Evolutionary conservation across 352 stramenopile genomes (phyloP).

Genomic region (Phytophthora hibernalis): DNA sequence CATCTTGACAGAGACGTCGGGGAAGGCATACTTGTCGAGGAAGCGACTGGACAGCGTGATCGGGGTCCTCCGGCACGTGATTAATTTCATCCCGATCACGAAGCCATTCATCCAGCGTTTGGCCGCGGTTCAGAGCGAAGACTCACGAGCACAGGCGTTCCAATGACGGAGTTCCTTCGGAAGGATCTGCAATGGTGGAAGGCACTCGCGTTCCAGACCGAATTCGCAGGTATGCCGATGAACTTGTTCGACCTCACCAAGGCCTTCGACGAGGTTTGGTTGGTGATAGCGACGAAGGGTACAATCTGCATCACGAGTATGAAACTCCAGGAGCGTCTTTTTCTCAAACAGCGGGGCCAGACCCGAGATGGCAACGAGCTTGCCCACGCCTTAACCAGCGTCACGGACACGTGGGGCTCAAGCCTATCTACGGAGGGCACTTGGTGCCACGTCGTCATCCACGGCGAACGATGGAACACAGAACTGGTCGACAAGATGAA

Average conservation of each 20-base stretch:
- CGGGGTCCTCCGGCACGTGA: slow-evolving; percentile 5
- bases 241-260: background rate
- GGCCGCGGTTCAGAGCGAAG: background rate
- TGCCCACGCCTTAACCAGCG: background rate
- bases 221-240: slow-evolving; percentile 11
- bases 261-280: background rate
- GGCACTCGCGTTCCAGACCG: slow-evolving; percentile 4
- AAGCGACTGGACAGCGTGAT: slow-evolving; percentile 3
- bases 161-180: slow-evolving; percentile 10
- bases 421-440: background rate
- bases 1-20: background rate
- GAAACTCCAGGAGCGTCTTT: background rate
- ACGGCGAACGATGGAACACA: slow-evolving; percentile 3
- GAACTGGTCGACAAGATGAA: slow-evolving; percentile 5
- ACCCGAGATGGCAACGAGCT: background rate
- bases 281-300: background rate
- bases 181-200: slow-evolving; percentile 10
- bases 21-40: background rate
- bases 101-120: slow-evolving; percentile 20
- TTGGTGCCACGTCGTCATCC: slow-evolving; percentile 8
- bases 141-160: background rate
- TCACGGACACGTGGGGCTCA: background rate
- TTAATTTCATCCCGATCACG: slow-evolving; percentile 13
- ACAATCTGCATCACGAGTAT: background rate
- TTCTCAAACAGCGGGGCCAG: background rate